Evolutionary conservation across 805 yeast genomes (phyloP).

Genomic region (Pichia ethanolica): DNA sequence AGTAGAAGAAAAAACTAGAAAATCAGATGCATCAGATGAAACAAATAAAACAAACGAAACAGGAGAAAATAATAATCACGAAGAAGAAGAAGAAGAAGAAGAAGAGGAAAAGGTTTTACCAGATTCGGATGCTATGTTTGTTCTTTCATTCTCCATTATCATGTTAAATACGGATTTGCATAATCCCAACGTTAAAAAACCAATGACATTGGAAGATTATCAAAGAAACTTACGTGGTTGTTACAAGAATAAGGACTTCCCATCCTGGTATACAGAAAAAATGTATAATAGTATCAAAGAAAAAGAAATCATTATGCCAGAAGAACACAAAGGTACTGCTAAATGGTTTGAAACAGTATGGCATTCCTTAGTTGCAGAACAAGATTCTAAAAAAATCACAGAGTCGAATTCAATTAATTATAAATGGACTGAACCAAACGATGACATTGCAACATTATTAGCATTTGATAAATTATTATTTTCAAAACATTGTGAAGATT

Average conservation of each 20-base stretch:
- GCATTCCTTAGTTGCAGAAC: slow-evolving; percentile 59
- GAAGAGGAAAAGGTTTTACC: slow-evolving; percentile 51
- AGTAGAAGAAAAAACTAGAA: neutral
- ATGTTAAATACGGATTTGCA: slow-evolving; percentile 92
- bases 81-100: slow-evolving; percentile 19
- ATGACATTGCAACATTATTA: slow-evolving; percentile 22
- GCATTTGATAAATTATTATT: slow-evolving; percentile 72
- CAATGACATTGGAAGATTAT: slow-evolving; percentile 84
- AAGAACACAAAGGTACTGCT: slow-evolving; percentile 89
- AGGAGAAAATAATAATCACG: slow-evolving; percentile 1
- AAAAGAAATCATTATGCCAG: slow-evolving; percentile 94
- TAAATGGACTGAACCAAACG: slow-evolving; percentile 11
- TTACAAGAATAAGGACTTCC: slow-evolving; percentile 67
- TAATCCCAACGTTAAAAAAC: slow-evolving; percentile 85
- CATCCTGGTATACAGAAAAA: slow-evolving; percentile 74
- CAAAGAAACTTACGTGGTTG: slow-evolving; percentile 75
- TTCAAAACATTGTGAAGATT: slow-evolving; percentile 49
- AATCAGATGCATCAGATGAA: too few species aligned
- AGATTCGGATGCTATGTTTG: slow-evolving; percentile 79
- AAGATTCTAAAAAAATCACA: slow-evolving; percentile 23
- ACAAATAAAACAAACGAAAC: neutral
- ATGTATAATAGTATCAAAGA: slow-evolving; percentile 76
- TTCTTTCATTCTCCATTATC: slow-evolving; percentile 84
- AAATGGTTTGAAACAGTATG: slow-evolving; percentile 87
- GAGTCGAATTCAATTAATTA: slow-evolving; percentile 8